Conservation (phyloP, 192 early-diverging fungal species). For the Podila epigama region DNA sequence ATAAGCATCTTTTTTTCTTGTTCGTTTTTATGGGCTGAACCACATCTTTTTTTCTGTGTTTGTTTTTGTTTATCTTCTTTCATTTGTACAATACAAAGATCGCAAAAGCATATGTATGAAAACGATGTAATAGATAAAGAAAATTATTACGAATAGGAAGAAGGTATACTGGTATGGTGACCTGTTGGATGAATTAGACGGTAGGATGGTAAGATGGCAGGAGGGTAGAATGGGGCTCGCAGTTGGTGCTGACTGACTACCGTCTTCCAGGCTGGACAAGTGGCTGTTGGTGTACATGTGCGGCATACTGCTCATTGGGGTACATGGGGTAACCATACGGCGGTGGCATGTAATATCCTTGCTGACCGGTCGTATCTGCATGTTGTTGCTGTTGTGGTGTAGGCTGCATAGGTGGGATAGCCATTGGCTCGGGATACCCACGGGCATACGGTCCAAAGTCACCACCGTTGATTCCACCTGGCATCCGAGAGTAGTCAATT, state of each 20-base stretch:
- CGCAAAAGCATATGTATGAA: background rate
- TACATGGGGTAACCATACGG: constrained; percentile 20
- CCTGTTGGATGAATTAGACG: too few relatives aligned
- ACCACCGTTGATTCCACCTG: background rate
- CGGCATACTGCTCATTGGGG: constrained; percentile 2
- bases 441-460: constrained; percentile 8
- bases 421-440: constrained; percentile 3
- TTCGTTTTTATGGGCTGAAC: too few relatives aligned
- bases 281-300: constrained; percentile 28
- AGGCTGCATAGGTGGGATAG: background rate
- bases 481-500: constrained; percentile 8
- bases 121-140: background rate
- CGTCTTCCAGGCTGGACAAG: constrained; percentile 16
- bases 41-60: background rate
- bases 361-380: background rate
- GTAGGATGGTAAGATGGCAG: too few relatives aligned
- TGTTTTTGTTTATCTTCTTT: background rate
- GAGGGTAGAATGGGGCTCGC: too few relatives aligned
- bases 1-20: too few relatives aligned
- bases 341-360: constrained; percentile 12
- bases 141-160: background rate
- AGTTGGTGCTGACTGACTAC: background rate
- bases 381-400: background rate
- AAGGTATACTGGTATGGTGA: too few relatives aligned
- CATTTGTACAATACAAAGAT: background rate